phyloP scores from a whole-genome alignment of 331 rosid species.

The Saraca asoca region DNA sequence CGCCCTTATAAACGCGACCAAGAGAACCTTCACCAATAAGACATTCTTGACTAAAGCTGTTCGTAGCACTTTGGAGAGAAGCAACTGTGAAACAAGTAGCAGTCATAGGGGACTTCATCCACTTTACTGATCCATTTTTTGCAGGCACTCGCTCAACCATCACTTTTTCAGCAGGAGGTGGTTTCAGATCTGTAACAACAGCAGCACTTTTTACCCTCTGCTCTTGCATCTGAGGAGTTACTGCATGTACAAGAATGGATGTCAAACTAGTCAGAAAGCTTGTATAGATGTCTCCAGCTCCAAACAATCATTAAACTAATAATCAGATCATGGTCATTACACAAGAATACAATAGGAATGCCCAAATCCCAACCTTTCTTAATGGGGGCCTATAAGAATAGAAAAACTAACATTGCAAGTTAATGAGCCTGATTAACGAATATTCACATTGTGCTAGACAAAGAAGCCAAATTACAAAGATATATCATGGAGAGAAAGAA shows the following conservation, averaged over 20 bases:
- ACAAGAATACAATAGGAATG: background rate
- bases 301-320: background rate
- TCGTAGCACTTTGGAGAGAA: conserved; percentile 90
- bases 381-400: background rate
- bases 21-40: conserved; percentile 97
- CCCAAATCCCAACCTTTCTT: background rate
- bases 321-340: background rate
- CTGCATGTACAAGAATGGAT: conserved; percentile 47
- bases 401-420: background rate
- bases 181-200: conserved; percentile 70
- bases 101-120: conserved; percentile 86
- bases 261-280: conserved; percentile 29
- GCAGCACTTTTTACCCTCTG: conserved; percentile 67
- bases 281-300: conserved; percentile 6
- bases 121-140: conserved; percentile 74
- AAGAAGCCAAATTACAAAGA: conserved; percentile 24
- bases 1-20: conserved; percentile 95
- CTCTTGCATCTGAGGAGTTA: conserved; percentile 71
- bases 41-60: conserved; percentile 95
- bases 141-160: conserved; percentile 61
- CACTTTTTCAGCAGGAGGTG: conserved; percentile 76
- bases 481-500: conserved; percentile 1
- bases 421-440: conserved; percentile 14
- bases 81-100: conserved; percentile 86
- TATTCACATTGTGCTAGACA: background rate